Evolutionary conservation across 2,329 filamentous ascomycete genomes (phyloP), one percentile per base, ranked within the genome.

Genomic region (Cordyceps pruinosa): DNA sequence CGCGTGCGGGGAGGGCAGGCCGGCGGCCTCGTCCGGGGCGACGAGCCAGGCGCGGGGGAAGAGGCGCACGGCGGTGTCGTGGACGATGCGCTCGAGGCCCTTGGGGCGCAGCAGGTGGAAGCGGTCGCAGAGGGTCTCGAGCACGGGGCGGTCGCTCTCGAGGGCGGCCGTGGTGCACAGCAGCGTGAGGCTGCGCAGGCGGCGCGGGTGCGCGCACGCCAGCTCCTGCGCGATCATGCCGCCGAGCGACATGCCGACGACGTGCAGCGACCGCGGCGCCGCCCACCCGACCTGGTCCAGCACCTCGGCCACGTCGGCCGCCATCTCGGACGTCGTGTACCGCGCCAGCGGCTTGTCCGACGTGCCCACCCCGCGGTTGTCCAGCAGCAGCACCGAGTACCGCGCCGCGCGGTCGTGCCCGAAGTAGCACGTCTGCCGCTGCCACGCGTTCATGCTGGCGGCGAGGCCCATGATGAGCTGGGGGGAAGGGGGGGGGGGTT

Each of bases 161-260:
- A 87, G 76, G 34, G 69, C 68, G 5, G 84, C 80, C 1, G 84
- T 81, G 2, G 86, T 88, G 68, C 79, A 84, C 60, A 85, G 71
- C 3, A 89, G 77, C 34, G 73, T 78, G 19, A 89, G 72, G 17
- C 78, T 82, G 25, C 74, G 72, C 54, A 89, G 68, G 47, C 80
- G 75, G 13, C 72, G 61, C 0, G 84, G 83, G 30, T 75, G 71
- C n/a, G 76, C 69, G 62, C 72, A 75, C 23, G 79, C 83, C 4
- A 96, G 67, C 73, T 96, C 91, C 71, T 96, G 91, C 2, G 89
- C 84, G 65, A 96, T 93, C 91, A 96, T 96, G 66, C 91, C 90
- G 61, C 90, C 90, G 81, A 96, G 88, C 59, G 86, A 90, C 62
- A 93, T 84, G 57, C 90, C 91, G 34, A 88, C 77, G 53, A 95